Evolutionary conservation across 305 asterid species (phyloP).

Genomic region (Fraxinus angustifolia): DNA sequence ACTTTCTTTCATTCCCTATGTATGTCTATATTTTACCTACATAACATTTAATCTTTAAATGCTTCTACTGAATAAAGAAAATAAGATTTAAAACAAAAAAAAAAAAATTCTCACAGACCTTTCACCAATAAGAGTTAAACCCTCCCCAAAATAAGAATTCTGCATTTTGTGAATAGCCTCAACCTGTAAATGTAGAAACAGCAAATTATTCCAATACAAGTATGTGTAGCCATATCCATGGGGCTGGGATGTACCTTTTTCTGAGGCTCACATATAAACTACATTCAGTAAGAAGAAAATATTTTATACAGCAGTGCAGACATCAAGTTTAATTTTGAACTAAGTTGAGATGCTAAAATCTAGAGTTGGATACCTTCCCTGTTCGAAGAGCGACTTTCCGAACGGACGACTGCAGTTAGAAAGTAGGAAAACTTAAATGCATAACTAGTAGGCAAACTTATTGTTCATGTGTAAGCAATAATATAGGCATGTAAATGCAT

Average conservation of each 20-base stretch:
- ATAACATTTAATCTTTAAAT: background rate
- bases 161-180: constrained; percentile 48
- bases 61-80: background rate
- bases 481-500: constrained; percentile 13
- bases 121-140: constrained; percentile 64
- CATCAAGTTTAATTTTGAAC: background rate
- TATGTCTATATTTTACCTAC: background rate
- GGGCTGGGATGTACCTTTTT: constrained; percentile 4
- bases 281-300: constrained; percentile 3
- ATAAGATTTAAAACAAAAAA: background rate
- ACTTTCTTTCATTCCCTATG: background rate
- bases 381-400: constrained; percentile 59
- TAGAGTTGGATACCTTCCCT: constrained; percentile 51
- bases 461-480: constrained; percentile 12
- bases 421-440: constrained; percentile 20
- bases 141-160: constrained; percentile 62
- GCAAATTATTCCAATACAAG: constrained; percentile 15
- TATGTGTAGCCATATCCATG: constrained; percentile 1
- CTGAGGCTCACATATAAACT: background rate
- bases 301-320: background rate
- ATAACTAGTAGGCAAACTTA: constrained; percentile 14
- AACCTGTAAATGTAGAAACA: constrained; percentile 40
- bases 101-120: constrained; percentile 36
- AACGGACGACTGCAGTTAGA: constrained; percentile 65
- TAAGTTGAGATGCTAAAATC: background rate